A percentile compares a stretch with the other conserved stretches of the same genome.
Conservation (phyloP, 768 basidiomycete genomes). For the Boletales sp. region DNA sequence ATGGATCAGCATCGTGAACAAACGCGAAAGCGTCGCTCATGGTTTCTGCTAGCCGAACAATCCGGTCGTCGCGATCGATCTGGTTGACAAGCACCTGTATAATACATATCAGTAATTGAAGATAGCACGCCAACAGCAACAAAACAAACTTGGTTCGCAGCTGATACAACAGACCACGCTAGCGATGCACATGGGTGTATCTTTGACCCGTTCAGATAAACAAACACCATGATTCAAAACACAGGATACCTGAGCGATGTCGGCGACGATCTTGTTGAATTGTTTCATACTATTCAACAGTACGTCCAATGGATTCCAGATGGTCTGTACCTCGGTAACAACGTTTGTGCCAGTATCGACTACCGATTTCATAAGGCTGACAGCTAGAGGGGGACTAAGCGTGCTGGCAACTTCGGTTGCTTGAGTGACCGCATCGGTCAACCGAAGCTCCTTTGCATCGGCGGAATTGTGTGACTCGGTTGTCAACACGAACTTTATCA, state of each 20-base stretch:
- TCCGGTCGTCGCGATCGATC: conserved; percentile 10
- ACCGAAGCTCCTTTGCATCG: conserved; percentile 12
- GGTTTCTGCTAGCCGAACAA: conserved; percentile 15
- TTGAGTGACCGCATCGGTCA: conserved; percentile 7
- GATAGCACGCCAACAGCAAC: not conserved
- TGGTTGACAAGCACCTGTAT: conserved; percentile 18
- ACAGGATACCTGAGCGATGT: conserved; percentile 12
- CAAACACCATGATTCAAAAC: not conserved
- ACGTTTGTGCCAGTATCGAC: not conserved
- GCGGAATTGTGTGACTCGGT: not conserved
- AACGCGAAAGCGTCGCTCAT: conserved; percentile 15
- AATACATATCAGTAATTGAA: not conserved
- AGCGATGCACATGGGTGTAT: conserved; percentile 17
- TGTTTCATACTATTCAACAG: conserved; percentile 11
- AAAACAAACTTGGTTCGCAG: conserved; percentile 14
- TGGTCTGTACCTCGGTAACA: conserved; percentile 5
- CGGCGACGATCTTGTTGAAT: conserved; percentile 10
- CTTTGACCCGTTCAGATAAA: conserved; percentile 4
- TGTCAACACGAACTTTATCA: conserved; percentile 13
- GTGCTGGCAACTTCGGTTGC: not conserved
- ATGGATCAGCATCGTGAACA: conserved; percentile 6
- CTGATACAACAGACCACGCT: conserved; percentile 22
- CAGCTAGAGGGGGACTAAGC: not conserved
- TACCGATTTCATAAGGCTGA: not conserved
- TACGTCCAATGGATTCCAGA: conserved; percentile 16